These are phyloP conservation scores for Fomitopsis serialis DNA, from an alignment of 768 basidiomycete genomes.

Conservation along the genomic window DNA sequence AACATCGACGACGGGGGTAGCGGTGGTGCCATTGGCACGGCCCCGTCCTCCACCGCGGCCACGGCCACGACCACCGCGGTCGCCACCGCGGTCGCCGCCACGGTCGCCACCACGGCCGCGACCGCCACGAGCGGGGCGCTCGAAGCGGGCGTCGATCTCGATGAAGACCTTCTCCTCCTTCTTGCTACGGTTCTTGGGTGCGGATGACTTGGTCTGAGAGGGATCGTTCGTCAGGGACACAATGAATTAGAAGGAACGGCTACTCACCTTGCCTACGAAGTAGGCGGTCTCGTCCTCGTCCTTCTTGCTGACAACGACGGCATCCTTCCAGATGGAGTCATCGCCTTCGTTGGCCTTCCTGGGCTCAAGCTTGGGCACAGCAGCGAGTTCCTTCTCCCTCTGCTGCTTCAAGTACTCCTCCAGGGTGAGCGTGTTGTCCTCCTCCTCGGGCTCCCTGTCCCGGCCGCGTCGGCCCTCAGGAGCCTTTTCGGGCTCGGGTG, in stretches of 20 bases:
- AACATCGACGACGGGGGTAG: constrained; percentile 51
- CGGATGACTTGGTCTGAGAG: constrained; percentile 47
- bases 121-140: constrained; percentile 70
- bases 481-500: constrained; percentile 28
- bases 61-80: constrained; percentile 38
- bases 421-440: constrained; percentile 90
- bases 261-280: constrained; percentile 86
- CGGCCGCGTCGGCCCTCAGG: constrained; percentile 32
- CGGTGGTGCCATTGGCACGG: constrained; percentile 35
- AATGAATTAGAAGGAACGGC: background rate
- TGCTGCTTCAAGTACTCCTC: constrained; percentile 89
- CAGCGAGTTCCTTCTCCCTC: constrained; percentile 55
- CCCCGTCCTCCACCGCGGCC: constrained; percentile 38
- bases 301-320: constrained; percentile 55
- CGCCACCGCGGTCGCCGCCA: constrained; percentile 43
- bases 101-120: constrained; percentile 45
- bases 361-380: constrained; percentile 74
- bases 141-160: constrained; percentile 88
- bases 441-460: constrained; percentile 71
- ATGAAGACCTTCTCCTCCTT: constrained; percentile 90
- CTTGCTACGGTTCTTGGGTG: constrained; percentile 64
- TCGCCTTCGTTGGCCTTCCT: constrained; percentile 81
- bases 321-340: constrained; percentile 65
- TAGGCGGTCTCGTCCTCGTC: constrained; percentile 66
- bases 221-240: background rate